These are phyloP conservation scores for Sclerotinia subarctica DNA, from an alignment of 2,329 filamentous ascomycete genomes.

Conservation along the genomic window DNA sequence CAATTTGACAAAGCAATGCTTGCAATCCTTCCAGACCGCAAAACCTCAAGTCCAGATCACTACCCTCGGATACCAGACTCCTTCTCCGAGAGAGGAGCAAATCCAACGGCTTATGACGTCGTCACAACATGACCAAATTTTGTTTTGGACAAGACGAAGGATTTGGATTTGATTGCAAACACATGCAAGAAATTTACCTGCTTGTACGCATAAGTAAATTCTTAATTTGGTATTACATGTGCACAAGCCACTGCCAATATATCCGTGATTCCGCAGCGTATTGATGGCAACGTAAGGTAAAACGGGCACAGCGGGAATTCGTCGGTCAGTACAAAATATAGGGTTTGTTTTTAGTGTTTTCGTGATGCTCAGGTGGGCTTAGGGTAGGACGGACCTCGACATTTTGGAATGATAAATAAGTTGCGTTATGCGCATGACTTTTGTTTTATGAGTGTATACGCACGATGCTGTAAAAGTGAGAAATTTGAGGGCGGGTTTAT, in stretches of 20 bases:
- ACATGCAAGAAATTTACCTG: not conserved
- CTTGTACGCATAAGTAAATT: not conserved
- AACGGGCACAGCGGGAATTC: not conserved
- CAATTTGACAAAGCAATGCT: slow-evolving; percentile 6
- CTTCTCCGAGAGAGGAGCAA: not conserved
- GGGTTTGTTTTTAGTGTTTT: not conserved
- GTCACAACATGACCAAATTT: not conserved
- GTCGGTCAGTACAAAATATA: not conserved
- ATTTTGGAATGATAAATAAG: not conserved
- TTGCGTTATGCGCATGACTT: slow-evolving; percentile 17
- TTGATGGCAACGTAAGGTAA: not conserved
- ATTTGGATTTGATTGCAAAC: not conserved
- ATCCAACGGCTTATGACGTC: slow-evolving; percentile 8
- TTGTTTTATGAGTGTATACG: slow-evolving; percentile 9
- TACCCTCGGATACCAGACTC: not conserved
- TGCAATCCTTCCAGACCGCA: slow-evolving; percentile 5
- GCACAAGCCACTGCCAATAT: not conserved
- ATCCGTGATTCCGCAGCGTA: not conserved
- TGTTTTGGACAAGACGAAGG: not conserved
- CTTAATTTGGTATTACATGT: not conserved
- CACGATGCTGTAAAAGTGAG: not conserved
- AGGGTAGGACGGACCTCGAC: not conserved
- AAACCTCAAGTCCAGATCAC: slow-evolving; percentile 3
- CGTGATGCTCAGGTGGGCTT: slow-evolving; percentile 8
- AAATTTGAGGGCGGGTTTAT: not conserved